phyloP scores from a whole-genome alignment of 371 early-diverging fungal genomes.

The Mucor saturninus region DNA sequence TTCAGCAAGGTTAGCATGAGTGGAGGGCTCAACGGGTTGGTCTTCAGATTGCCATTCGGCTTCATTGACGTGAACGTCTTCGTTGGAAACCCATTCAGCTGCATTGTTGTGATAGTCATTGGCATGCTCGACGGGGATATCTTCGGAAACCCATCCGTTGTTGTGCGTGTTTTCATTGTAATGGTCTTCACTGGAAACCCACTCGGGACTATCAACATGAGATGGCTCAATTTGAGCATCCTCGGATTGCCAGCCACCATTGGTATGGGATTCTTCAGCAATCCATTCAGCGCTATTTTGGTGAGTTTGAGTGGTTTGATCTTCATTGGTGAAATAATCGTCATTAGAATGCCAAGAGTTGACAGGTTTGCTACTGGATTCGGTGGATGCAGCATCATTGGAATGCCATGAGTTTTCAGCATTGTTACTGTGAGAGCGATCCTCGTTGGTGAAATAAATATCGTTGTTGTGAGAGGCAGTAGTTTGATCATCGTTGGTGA shows the following conservation, averaged over 20 bases:
- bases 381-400: constrained; percentile 20
- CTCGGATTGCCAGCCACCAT: constrained; percentile 34
- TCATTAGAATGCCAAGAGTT: constrained; percentile 17
- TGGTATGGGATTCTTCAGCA: constrained; percentile 20
- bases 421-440: constrained; percentile 12
- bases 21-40: constrained; percentile 11
- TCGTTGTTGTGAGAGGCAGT: neutral
- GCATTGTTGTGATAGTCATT: neutral
- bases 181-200: neutral
- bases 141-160: constrained; percentile 19
- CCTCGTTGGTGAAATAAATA: constrained; percentile 22
- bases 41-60: constrained; percentile 19
- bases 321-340: constrained; percentile 38
- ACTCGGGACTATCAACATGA: constrained; percentile 6
- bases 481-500: constrained; percentile 24
- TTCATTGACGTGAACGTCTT: constrained; percentile 11
- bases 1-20: constrained; percentile 6
- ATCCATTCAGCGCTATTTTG: constrained; percentile 31
- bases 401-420: constrained; percentile 9
- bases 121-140: constrained; percentile 4
- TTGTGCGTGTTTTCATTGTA: neutral
- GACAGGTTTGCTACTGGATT: neutral
- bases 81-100: constrained; percentile 18
- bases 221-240: neutral
- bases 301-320: constrained; percentile 9